Conservation (phyloP, 257 asterid species). For the Solanum piurae region DNA sequence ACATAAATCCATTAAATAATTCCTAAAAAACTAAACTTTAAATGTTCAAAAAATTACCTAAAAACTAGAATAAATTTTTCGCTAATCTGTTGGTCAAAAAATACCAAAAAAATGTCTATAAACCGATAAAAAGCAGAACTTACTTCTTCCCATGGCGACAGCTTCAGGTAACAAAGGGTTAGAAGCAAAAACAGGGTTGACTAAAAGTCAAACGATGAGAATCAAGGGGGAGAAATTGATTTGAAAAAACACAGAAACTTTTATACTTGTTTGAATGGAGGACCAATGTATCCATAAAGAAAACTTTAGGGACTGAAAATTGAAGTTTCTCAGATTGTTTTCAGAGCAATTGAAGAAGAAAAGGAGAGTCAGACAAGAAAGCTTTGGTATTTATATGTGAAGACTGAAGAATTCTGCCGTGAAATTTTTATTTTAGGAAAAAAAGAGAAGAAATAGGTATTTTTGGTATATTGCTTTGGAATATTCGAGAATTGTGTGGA, state of each 20-base stretch:
- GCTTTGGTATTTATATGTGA: not conserved
- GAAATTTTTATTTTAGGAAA: not conserved
- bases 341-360: not conserved
- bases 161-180: not conserved
- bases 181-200: constrained; percentile 20
- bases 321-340: not conserved
- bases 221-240: constrained; percentile 16
- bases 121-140: constrained; percentile 6
- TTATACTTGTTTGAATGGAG: constrained; percentile 8
- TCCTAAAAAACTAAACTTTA: not conserved
- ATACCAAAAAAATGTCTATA: not conserved
- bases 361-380: not conserved
- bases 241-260: constrained; percentile 1
- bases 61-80: not conserved
- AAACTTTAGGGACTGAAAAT: not conserved
- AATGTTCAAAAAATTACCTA: not conserved
- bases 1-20: not conserved
- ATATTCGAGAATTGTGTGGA: constrained; percentile 11
- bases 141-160: constrained; percentile 68
- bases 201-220: constrained; percentile 29
- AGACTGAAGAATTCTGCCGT: not conserved
- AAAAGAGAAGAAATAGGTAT: not conserved
- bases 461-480: constrained; percentile 12
- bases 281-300: constrained; percentile 28
- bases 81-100: not conserved